Percentiles rank a stretch among this genome's conserved stretches.
phyloP scores from a whole-genome alignment of 176 grass and related monocot genomes.

The Poa pratensis region DNA sequence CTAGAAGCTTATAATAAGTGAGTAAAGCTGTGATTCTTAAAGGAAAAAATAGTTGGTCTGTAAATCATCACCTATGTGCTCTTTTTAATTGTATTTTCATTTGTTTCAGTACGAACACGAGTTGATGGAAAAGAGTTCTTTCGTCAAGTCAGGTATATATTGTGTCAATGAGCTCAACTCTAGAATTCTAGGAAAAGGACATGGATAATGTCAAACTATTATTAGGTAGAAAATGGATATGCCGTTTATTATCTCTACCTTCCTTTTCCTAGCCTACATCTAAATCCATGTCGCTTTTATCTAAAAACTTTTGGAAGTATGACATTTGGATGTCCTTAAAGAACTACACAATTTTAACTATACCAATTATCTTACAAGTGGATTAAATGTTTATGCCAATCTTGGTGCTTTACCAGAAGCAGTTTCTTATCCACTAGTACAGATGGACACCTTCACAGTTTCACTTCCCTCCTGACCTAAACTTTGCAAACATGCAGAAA shows the following conservation, averaged over 20 bases:
- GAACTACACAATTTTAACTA: not conserved
- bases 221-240: not conserved
- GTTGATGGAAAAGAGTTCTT: constrained; percentile 99
- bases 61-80: constrained; percentile 5
- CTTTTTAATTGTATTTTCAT: constrained; percentile 9
- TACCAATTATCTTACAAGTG: not conserved
- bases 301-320: not conserved
- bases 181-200: too few species aligned
- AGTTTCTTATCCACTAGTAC: constrained; percentile 2
- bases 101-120: constrained; percentile 71
- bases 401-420: constrained; percentile 22
- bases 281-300: not conserved
- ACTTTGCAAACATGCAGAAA: constrained; percentile 58
- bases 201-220: too few species aligned
- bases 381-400: not conserved
- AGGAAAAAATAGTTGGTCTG: not conserved
- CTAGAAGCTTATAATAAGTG: not conserved
- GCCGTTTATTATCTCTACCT: not conserved
- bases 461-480: constrained; percentile 19
- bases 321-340: constrained; percentile 2
- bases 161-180: constrained; percentile 17
- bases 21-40: constrained; percentile 13
- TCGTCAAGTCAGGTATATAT: constrained; percentile 84
- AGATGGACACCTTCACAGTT: constrained; percentile 7
- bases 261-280: constrained; percentile 7